Base-by-base conservation (phyloP, 805 yeast genomes). In the Candida ficus region DNA sequence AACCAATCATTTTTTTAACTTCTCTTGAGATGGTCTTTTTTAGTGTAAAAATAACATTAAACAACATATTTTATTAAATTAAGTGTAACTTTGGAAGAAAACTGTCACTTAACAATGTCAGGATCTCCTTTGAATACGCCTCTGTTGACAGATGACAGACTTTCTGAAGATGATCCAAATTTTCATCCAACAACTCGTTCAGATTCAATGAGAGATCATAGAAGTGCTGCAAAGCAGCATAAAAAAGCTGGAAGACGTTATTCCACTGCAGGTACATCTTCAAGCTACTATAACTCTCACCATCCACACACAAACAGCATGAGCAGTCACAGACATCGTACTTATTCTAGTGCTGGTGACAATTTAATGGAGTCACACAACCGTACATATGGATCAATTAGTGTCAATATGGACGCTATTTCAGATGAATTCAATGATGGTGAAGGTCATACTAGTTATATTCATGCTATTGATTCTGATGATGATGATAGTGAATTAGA, bases 401-500 rank as follows among this genome's bases (percentile, higher is more conserved):
- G 37, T 28, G 34, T 41, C 16, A 37, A 41, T 26, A 31, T 36
- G 35, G 33, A 33, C 12, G 31, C 38, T 2, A 38, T 34, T 30
- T 33, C 37, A 26, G 47, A 22, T 13, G 39, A 16, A 9, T 17
- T n/a, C n/a, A n/a, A 16, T 28, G 16, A 21, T 18, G 38, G 17
- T 11, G 34, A 37, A n/a, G 34, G 14, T 6, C 26, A 17, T 25
- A 12, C 22, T 8, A 10, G 20, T 4, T 29, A 16, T 29, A 10
- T 33, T 7, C 31, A 17, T 17, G 38, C 12, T 20, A 25, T 35
- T 33, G 17, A 45, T 41, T 34, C 27, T 11, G 41, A 29, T 22
- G 32, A 35, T 10, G 43, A 39, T 7, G 41, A 41, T 18, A 28
- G 30, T 18, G 46, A 54, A 17, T 57, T 56, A 5, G 63, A 61